Base-by-base conservation (phyloP, 345 rosid genomes). In the Rhizophora mangle region DNA sequence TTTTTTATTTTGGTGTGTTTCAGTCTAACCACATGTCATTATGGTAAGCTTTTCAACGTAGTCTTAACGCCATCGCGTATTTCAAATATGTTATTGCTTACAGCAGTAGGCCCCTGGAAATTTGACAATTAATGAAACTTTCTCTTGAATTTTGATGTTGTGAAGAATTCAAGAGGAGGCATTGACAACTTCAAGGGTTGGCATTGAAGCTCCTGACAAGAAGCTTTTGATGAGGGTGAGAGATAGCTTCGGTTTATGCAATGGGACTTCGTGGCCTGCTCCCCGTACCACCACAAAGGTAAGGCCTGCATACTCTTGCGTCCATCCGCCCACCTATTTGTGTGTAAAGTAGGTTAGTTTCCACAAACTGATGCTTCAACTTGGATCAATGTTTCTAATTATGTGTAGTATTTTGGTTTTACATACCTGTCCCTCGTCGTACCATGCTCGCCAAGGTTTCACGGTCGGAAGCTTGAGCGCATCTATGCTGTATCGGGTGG, bases 291-390 rank as follows among this genome's bases (percentile, higher is more conserved):
- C 79, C n/a, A 91, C 97, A 58, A 94, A 94, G 39, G 82, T 87
- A 5, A 89, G 89, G 55, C 96, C 97, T 3, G 69, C 89, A 21
- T 89, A 94, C 73, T 89, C 95, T 76, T 94, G 93, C 52, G 82
- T 86, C 97, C 98, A 94, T 53, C 98, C 97, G 62, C 96, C 98
- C 19, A 94, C 98, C 98, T 93, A 88, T 76, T 83, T 58, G 34
- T 55, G 59, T 8, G 11, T 55, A 54, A 37, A 59, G 30, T 2
- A 22, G 32, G 18, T 63, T 53, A 22, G 19, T 51, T 63, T 0
- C 49, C 18, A 37, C 26, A 60, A 26, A 16, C 30, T 30, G 13
- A 7, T 47, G 65, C 27, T 15, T 21, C 39, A 58, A 19, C 51
- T 49, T 54, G 4, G 29, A 39, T 1, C 10, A 37, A 57, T 24